Evolutionary conservation across 352 stramenopile genomes (phyloP), one percentile per base, ranked within the genome.

Genomic region (Phytophthora pinifolia): DNA sequence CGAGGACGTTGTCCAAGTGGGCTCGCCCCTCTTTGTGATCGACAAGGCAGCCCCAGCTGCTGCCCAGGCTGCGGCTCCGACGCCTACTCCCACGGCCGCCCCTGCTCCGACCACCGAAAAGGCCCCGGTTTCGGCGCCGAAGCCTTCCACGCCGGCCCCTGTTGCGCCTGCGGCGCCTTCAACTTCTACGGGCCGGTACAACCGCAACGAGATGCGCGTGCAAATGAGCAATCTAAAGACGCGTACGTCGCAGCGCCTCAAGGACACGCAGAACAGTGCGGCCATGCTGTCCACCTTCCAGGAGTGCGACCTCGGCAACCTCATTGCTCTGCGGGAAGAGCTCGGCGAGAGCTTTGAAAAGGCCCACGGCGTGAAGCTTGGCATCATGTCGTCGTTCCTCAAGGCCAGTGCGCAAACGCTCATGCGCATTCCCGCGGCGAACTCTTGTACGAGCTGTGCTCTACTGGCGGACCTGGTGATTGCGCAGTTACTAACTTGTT

Each of bases 281-380:
- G 97, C 97, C 27, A 98, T 99, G 88, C 83, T 99, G 9, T 99
- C 96, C 14, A 99, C 97, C 38, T 99, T 99, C 83, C 97, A 99
- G 72, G 97, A 99, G 74, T 96, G 88, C 51, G 97, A 99, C 68
- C 91, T 99, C 78, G 83, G 89, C 38, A 95, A 94, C 48, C 79
- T 99, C n/a, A 96, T 98, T 55, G 93, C 93, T 60, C 65, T 98
- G 33, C 84, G 93, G 46, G 88, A 96, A 18, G 88, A 95, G 42
- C 77, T 97, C 27, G 92, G 94, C 51, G 84, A 95, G 9, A 85
- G 86, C 36, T 99, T 99, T 59, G 81, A 96, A 68, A 97, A 98
- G 66, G 92, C 88, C 35, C 94, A 99, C 79, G 97, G 96, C 42
- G 91, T 99, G 58, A 98, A 98, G 74, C 80, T 99, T 18, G 97